Evolutionary conservation across 768 basidiomycete genomes (phyloP).

Genomic region (Clitopilus passeckerianus): DNA sequence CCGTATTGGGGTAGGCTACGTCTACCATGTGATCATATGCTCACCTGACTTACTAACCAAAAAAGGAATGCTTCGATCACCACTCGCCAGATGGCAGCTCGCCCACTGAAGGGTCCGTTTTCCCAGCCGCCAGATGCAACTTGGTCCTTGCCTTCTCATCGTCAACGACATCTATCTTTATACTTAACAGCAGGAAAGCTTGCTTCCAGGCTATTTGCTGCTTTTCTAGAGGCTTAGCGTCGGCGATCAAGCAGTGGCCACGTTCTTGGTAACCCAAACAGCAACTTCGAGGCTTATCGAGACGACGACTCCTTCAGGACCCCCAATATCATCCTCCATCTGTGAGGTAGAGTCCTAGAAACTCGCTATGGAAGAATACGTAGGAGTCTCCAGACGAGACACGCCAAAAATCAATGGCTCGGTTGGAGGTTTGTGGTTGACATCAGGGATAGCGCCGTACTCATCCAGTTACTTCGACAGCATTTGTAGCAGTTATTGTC

Average conservation of each 20-base stretch:
- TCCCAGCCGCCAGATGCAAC: not conserved
- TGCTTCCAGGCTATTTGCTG: too few relatives aligned
- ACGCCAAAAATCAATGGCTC: constrained; percentile 48
- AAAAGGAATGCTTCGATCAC: not conserved
- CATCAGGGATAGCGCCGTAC: not conserved
- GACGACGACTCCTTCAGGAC: too few relatives aligned
- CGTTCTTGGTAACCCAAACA: too few relatives aligned
- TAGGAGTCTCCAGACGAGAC: constrained; percentile 20
- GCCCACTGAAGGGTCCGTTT: not conserved
- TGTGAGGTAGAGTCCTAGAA: not conserved
- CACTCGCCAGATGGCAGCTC: not conserved
- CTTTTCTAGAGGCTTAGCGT: too few relatives aligned
- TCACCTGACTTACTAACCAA: not conserved
- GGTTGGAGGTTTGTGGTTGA: constrained; percentile 34
- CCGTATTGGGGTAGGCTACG: not conserved
- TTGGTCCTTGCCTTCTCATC: not conserved
- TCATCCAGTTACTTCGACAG: constrained; percentile 18
- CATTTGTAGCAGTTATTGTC: constrained; percentile 60
- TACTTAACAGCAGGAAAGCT: too few relatives aligned
- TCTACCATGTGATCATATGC: not conserved
- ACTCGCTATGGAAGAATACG: not conserved
- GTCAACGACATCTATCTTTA: not conserved
- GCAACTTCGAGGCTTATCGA: too few relatives aligned
- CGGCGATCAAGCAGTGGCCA: too few relatives aligned
- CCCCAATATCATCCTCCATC: too few relatives aligned